phyloP scores from a whole-genome alignment of 306 rosid genomes.

The Cucurbita pepo region DNA sequence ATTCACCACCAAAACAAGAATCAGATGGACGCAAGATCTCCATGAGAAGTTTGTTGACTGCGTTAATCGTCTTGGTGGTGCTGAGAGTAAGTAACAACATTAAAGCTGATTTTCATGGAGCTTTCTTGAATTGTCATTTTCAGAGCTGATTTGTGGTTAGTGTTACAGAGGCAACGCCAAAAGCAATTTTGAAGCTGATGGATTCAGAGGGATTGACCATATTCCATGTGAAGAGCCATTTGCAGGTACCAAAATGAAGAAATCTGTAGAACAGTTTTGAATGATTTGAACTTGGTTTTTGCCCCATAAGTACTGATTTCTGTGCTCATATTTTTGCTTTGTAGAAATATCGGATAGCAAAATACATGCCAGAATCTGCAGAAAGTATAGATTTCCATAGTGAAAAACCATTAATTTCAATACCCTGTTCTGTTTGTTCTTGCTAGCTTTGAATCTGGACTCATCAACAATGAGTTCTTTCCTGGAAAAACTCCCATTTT shows the following conservation, averaged over 20 bases:
- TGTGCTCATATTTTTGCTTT: neutral
- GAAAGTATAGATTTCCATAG: slow-evolving; percentile 34
- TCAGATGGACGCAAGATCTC: slow-evolving; percentile 89
- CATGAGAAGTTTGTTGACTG: slow-evolving; percentile 80
- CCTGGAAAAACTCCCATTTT: neutral
- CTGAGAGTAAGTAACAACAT: slow-evolving; percentile 19
- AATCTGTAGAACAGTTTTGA: neutral
- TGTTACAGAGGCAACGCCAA: slow-evolving; percentile 76
- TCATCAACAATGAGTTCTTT: neutral
- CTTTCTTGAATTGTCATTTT: neutral
- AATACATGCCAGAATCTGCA: slow-evolving; percentile 51
- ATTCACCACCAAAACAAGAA: slow-evolving; percentile 41
- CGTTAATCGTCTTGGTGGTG: slow-evolving; percentile 72
- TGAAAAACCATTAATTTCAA: neutral
- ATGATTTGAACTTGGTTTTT: neutral
- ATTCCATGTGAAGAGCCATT: slow-evolving; percentile 80
- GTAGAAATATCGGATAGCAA: slow-evolving; percentile 84
- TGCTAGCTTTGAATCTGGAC: neutral
- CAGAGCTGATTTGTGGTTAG: neutral
- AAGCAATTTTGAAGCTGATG: slow-evolving; percentile 68
- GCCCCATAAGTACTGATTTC: neutral
- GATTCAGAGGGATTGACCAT: slow-evolving; percentile 65
- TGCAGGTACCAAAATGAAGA: slow-evolving; percentile 30
- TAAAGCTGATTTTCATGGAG: neutral
- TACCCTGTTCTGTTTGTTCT: neutral